These are phyloP conservation scores for Neophaeococcomyces aloes DNA, from an alignment of 2,329 filamentous ascomycete genomes.

Conservation along the genomic window DNA sequence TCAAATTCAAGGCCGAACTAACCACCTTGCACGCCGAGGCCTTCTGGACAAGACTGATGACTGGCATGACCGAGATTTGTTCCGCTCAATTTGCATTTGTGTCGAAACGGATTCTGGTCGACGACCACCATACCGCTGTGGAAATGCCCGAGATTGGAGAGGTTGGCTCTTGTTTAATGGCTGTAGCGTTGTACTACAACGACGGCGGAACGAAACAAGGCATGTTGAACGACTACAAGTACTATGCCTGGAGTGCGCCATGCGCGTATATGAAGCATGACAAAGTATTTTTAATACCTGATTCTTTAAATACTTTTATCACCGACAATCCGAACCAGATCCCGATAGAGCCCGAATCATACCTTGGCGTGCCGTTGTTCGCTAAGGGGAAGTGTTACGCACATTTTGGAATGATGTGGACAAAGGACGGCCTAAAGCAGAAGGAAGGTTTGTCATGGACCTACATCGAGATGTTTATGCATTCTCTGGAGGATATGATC, in stretches of 20 bases:
- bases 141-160: slow-evolving; percentile 53
- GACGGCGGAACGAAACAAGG: slow-evolving; percentile 45
- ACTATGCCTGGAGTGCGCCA: slow-evolving; percentile 54
- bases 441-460: slow-evolving; percentile 49
- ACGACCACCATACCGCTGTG: slow-evolving; percentile 48
- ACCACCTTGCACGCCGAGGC: slow-evolving; percentile 44
- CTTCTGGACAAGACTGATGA: slow-evolving; percentile 56
- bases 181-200: slow-evolving; percentile 56
- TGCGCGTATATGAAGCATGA: slow-evolving; percentile 62
- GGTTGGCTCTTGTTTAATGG: slow-evolving; percentile 53
- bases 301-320: slow-evolving; percentile 48
- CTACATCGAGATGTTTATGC: slow-evolving; percentile 57
- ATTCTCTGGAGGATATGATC: slow-evolving; percentile 58
- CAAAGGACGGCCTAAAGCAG: slow-evolving; percentile 47
- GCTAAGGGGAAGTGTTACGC: slow-evolving; percentile 55
- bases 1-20: slow-evolving; percentile 49
- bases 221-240: slow-evolving; percentile 51
- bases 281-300: slow-evolving; percentile 58
- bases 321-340: slow-evolving; percentile 51
- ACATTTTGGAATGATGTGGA: slow-evolving; percentile 65
- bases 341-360: slow-evolving; percentile 54
- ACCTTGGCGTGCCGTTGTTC: slow-evolving; percentile 56
- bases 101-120: slow-evolving; percentile 51
- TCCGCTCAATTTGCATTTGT: slow-evolving; percentile 60
- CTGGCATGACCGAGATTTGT: slow-evolving; percentile 52